These are phyloP conservation scores for Zygotorulaspora mrakii DNA, from an alignment of 1,139 yeast genomes.

Conservation along the genomic window DNA sequence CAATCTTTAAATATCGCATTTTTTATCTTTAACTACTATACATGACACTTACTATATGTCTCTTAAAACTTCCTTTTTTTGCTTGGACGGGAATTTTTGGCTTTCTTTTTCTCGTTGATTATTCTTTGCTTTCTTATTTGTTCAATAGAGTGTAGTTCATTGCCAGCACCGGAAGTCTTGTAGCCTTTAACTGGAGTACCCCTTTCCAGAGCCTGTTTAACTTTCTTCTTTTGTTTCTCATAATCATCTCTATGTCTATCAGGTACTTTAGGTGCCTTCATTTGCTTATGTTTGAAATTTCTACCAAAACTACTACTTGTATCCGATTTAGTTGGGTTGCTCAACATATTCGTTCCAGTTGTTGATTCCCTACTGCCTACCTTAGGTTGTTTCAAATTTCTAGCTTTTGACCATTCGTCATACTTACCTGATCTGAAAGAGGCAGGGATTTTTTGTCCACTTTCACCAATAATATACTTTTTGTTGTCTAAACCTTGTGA, in stretches of 20 bases:
- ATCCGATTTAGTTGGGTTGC: constrained; percentile 32
- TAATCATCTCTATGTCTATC: constrained; percentile 88
- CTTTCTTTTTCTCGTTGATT: constrained; percentile 64
- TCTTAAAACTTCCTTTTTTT: constrained; percentile 38
- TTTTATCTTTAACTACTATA: background rate
- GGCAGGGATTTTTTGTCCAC: constrained; percentile 92
- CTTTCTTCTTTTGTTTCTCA: constrained; percentile 77
- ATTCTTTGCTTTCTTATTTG: constrained; percentile 77
- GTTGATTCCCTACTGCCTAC: constrained; percentile 53
- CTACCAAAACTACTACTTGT: constrained; percentile 33
- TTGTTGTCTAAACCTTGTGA: constrained; percentile 68
- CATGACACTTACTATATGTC: constrained; percentile 1
- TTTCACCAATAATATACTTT: constrained; percentile 89
- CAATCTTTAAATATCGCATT: too few relatives aligned
- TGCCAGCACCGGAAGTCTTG: constrained; percentile 44
- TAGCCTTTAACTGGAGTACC: constrained; percentile 76
- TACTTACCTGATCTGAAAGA: constrained; percentile 85
- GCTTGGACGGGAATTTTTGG: constrained; percentile 83
- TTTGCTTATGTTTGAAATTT: constrained; percentile 68
- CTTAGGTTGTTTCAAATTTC: constrained; percentile 53
- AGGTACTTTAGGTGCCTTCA: constrained; percentile 81
- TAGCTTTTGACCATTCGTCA: constrained; percentile 82
- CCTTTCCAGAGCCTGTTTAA: constrained; percentile 70
- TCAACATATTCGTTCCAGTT: constrained; percentile 31
- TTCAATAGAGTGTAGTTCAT: constrained; percentile 65